phyloP scores from a whole-genome alignment of 2,329 filamentous ascomycete species.

The Xylaria sp. region DNA sequence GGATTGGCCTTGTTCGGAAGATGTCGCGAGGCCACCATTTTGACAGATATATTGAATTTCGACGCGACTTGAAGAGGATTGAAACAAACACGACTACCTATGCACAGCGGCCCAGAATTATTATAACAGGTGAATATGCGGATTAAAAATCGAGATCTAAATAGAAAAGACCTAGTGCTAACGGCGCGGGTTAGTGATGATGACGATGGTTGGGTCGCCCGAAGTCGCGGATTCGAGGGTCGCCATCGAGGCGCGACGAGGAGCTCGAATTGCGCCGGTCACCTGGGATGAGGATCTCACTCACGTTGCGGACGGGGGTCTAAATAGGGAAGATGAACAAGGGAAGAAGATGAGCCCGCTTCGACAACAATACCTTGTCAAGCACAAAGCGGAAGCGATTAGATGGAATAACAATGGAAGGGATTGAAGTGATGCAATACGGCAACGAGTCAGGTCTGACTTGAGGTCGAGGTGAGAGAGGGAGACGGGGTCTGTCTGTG shows the following conservation, averaged over 20 bases:
- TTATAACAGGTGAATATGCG: conserved; percentile 15
- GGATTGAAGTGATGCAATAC: conserved; percentile 28
- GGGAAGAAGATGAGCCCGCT: conserved; percentile 33
- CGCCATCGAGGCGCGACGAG: conserved; percentile 45
- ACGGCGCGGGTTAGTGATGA: conserved; percentile 43
- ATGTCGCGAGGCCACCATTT: conserved; percentile 56
- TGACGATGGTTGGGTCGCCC: conserved; percentile 41
- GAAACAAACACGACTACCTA: conserved; percentile 20
- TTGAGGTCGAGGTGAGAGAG: conserved; percentile 32
- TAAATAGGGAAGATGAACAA: conserved; percentile 34
- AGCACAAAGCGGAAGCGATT: conserved; percentile 21
- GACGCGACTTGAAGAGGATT: conserved; percentile 39
- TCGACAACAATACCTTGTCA: conserved; percentile 25
- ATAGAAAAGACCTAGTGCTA: conserved; percentile 36
- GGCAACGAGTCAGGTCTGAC: conserved; percentile 29
- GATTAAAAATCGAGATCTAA: conserved; percentile 41
- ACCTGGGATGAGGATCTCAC: conserved; percentile 44
- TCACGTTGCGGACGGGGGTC: conserved; percentile 43
- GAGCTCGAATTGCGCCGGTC: conserved; percentile 41
- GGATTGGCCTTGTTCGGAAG: conserved; percentile 73
- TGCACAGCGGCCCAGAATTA: conserved; percentile 20
- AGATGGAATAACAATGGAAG: conserved; percentile 33
- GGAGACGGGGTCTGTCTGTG: conserved; percentile 35
- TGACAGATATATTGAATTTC: conserved; percentile 31
- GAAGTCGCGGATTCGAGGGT: conserved; percentile 42